phyloP scores from a whole-genome alignment of 768 basidiomycete genomes.

The Favolaschia claudopus region DNA sequence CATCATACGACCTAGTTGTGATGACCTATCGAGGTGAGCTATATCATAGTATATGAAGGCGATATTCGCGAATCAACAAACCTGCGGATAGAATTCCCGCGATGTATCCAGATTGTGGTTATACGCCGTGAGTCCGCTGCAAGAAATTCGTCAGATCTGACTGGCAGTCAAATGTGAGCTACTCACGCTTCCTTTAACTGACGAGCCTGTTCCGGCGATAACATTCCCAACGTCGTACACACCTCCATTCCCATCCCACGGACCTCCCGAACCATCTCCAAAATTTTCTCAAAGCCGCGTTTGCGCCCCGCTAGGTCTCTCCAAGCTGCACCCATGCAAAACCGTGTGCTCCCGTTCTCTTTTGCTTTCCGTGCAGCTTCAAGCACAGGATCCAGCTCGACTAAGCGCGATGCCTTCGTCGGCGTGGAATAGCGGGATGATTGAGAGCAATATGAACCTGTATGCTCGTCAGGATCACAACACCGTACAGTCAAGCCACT shows the following conservation, averaged over 20 bases:
- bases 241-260: slow-evolving; percentile 99
- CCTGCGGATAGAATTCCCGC: slow-evolving; percentile 94
- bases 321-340: slow-evolving; percentile 99
- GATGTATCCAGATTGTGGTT: slow-evolving; percentile 99
- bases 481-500: slow-evolving; percentile 35
- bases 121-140: slow-evolving; percentile 92
- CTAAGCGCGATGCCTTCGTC: slow-evolving; percentile 86
- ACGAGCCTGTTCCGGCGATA: slow-evolving; percentile 90
- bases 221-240: slow-evolving; percentile 98
- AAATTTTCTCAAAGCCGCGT: slow-evolving; percentile 90
- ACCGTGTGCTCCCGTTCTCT: slow-evolving; percentile 94
- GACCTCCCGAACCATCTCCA: slow-evolving; percentile 90
- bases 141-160: slow-evolving; percentile 19
- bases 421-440: slow-evolving; percentile 91
- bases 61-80: slow-evolving; percentile 47
- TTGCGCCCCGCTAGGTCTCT: slow-evolving; percentile 92
- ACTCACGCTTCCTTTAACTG: slow-evolving; percentile 92
- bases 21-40: slow-evolving; percentile 73
- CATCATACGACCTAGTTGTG: slow-evolving; percentile 93
- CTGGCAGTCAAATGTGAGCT: slow-evolving; percentile 1
- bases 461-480: slow-evolving; percentile 10
- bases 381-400: slow-evolving; percentile 91
- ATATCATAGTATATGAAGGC: too few relatives aligned
- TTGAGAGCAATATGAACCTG: slow-evolving; percentile 97
- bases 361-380: slow-evolving; percentile 94